These are phyloP conservation scores for Phaeodactylum tricornutum DNA, from an alignment of 108 stramenopile species.

Conservation along the genomic window DNA sequence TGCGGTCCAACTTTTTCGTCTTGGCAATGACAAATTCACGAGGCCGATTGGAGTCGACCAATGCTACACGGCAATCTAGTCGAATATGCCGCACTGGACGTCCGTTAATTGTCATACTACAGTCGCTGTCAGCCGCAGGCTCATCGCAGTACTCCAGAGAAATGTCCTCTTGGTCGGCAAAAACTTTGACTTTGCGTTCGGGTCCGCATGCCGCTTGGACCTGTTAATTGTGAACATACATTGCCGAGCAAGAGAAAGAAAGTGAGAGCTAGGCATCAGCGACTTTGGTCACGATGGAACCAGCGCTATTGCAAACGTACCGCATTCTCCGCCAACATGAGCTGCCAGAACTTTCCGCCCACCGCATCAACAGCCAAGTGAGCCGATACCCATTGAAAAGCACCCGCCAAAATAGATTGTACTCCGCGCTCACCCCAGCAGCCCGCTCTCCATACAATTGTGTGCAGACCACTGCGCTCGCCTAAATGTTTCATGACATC, in stretches of 20 bases:
- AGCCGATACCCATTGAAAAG: constrained; percentile 80
- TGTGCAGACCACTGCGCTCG: constrained; percentile 52
- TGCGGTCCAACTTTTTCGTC: constrained; percentile 39
- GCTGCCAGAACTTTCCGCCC: constrained; percentile 84
- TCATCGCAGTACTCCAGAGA: constrained; percentile 77
- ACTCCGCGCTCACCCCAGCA: constrained; percentile 73
- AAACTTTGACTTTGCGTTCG: constrained; percentile 69
- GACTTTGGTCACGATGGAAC: too few species aligned
- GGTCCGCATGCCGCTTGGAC: constrained; percentile 82
- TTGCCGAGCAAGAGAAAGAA: too few species aligned
- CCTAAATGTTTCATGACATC: constrained; percentile 85
- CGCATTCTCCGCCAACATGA: constrained; percentile 79
- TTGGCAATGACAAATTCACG: constrained; percentile 38
- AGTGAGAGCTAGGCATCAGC: too few species aligned
- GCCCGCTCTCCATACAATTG: constrained; percentile 82
- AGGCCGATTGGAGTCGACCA: constrained; percentile 48
- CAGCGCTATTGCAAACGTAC: too few species aligned
- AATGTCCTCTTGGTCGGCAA: constrained; percentile 71
- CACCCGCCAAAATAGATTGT: constrained; percentile 62
- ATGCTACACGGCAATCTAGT: constrained; percentile 57
- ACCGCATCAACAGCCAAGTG: constrained; percentile 79
- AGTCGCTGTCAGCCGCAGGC: constrained; percentile 64
- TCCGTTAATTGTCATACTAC: constrained; percentile 61
- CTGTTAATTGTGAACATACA: too few species aligned
- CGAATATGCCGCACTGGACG: constrained; percentile 77